A percentile compares a stretch with the other conserved stretches of the same genome.
Evolutionary conservation across 768 basidiomycete species (phyloP).

Genomic region (Naganishia vaughanmartiniae): DNA sequence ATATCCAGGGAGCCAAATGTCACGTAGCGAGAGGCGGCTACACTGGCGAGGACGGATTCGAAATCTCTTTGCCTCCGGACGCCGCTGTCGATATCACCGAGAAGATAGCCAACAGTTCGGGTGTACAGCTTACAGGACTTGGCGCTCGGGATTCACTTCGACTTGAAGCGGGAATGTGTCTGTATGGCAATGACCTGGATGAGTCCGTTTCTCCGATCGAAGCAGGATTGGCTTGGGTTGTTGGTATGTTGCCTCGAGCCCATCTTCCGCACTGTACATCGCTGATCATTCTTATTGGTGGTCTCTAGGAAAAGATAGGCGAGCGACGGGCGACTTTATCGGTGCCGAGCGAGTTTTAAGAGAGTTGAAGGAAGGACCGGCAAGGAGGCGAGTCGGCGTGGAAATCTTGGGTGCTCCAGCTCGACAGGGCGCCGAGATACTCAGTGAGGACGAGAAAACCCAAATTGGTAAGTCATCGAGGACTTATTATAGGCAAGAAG

Average conservation of each 20-base stretch:
- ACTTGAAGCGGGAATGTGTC: conserved; percentile 92
- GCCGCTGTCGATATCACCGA: conserved; percentile 70
- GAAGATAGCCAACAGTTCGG: conserved; percentile 61
- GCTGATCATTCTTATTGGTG: neutral
- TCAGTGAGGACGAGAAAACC: conserved; percentile 60
- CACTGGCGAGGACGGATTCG: conserved; percentile 98
- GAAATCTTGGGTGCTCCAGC: conserved; percentile 81
- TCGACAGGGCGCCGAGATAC: conserved; percentile 79
- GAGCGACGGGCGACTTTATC: conserved; percentile 65
- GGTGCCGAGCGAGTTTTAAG: conserved; percentile 70
- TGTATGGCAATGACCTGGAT: conserved; percentile 91
- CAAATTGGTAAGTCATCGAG: conserved; percentile 59
- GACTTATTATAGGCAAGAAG: conserved; percentile 10
- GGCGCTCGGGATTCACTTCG: conserved; percentile 92
- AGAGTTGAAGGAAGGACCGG: conserved; percentile 76
- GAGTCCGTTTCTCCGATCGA: conserved; percentile 83
- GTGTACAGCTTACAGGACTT: conserved; percentile 81
- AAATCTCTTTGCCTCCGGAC: conserved; percentile 87
- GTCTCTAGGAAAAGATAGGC: conserved; percentile 71
- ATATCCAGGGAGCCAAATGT: conserved; percentile 72
- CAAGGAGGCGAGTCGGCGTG: conserved; percentile 74
- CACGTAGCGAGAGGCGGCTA: conserved; percentile 94
- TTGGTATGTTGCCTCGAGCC: conserved; percentile 61
- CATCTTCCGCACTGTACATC: neutral
- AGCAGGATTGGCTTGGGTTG: conserved; percentile 88